These are phyloP conservation scores for Agaricus sinodeliciosus DNA, from an alignment of 768 basidiomycete species.

Conservation along the genomic window DNA sequence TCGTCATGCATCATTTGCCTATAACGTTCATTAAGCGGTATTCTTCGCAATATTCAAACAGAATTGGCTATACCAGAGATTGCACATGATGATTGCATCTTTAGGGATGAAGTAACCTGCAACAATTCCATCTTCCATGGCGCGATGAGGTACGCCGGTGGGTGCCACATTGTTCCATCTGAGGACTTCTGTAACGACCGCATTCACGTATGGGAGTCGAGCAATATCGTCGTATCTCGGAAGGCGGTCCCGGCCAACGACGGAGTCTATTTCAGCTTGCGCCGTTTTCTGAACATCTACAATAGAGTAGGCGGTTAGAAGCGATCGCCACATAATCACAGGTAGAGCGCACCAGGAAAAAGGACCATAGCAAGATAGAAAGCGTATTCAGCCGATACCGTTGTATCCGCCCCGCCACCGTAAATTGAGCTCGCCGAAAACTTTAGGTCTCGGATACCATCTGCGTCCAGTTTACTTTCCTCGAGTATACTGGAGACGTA, in stretches of 20 bases:
- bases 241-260: slow-evolving; percentile 30
- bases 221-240: slow-evolving; percentile 34
- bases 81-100: slow-evolving; percentile 36
- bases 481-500: slow-evolving; percentile 37
- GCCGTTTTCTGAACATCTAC: slow-evolving; percentile 44
- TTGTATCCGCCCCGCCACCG: slow-evolving; percentile 45
- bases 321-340: background rate
- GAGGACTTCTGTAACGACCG: slow-evolving; percentile 39
- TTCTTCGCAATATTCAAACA: background rate
- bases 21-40: background rate
- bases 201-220: slow-evolving; percentile 42
- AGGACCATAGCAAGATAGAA: slow-evolving; percentile 46
- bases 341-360: slow-evolving; percentile 20
- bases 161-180: slow-evolving; percentile 44
- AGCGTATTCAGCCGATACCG: slow-evolving; percentile 36
- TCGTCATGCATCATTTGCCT: slow-evolving; percentile 54
- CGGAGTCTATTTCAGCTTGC: slow-evolving; percentile 44
- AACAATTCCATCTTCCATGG: slow-evolving; percentile 36
- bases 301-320: slow-evolving; percentile 9
- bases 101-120: slow-evolving; percentile 44
- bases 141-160: slow-evolving; percentile 38
- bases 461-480: slow-evolving; percentile 24
- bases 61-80: slow-evolving; percentile 33
- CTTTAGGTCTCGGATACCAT: slow-evolving; percentile 33
- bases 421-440: slow-evolving; percentile 35